These are phyloP conservation scores for Ascoidea asiatica DNA, from an alignment of 805 yeast genomes.

Conservation along the genomic window DNA sequence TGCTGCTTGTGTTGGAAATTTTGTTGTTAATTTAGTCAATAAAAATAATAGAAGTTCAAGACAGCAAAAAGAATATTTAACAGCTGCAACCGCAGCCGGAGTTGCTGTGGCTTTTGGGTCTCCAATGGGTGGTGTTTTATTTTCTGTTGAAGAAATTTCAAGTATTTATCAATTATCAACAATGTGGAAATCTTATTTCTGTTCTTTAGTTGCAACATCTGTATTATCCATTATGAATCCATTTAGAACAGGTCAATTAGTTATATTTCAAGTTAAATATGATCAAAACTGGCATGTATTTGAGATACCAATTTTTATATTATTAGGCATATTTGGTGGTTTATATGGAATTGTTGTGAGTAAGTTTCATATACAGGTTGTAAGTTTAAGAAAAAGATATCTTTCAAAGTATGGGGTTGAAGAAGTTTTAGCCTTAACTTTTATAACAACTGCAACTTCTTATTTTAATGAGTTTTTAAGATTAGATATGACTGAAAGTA, in stretches of 20 bases:
- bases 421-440: conserved; percentile 59
- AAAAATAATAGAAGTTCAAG: conserved; percentile 19
- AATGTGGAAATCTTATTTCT: conserved; percentile 84
- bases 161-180: conserved; percentile 64
- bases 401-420: conserved; percentile 43
- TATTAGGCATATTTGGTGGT: conserved; percentile 87
- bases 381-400: conserved; percentile 62
- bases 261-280: conserved; percentile 82
- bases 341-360: conserved; percentile 71
- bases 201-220: conserved; percentile 78
- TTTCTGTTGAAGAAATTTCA: conserved; percentile 78
- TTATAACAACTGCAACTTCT: conserved; percentile 61
- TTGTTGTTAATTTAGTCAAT: conserved; percentile 43
- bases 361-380: conserved; percentile 62
- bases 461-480: conserved; percentile 74
- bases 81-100: conserved; percentile 95
- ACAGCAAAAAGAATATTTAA: conserved; percentile 42
- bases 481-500: conserved; percentile 89
- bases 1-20: conserved; percentile 90
- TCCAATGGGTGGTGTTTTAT: conserved; percentile 93
- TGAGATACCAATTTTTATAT: conserved; percentile 68
- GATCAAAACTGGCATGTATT: conserved; percentile 76
- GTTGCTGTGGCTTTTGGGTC: conserved; percentile 97
- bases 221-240: conserved; percentile 77
- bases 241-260: conserved; percentile 88